phyloP scores from a whole-genome alignment of 345 rosid species.

The Euclidium syriacum region DNA sequence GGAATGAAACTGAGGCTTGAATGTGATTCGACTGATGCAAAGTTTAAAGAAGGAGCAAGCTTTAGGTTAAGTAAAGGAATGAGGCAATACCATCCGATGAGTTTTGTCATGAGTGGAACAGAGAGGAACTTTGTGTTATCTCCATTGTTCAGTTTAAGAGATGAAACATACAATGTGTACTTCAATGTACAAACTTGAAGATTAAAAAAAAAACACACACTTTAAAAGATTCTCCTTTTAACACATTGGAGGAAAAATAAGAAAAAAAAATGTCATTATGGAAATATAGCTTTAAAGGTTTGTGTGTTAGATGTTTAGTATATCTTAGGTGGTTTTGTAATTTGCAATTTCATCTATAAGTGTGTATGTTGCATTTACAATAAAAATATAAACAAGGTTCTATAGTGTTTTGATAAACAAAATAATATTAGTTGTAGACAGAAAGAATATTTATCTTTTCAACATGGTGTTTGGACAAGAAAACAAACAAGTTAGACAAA shows the following conservation, averaged over 20 bases:
- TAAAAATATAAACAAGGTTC: constrained; percentile 4
- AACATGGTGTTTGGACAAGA: neutral
- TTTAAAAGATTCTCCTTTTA: neutral
- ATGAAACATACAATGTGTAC: constrained; percentile 76
- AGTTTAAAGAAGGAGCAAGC: constrained; percentile 44
- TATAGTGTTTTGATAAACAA: neutral
- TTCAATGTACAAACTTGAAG: constrained; percentile 49
- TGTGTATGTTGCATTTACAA: constrained; percentile 15
- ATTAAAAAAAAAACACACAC: neutral
- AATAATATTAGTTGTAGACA: constrained; percentile 1
- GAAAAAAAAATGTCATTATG: neutral
- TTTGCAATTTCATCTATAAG: constrained; percentile 6
- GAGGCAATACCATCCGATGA: constrained; percentile 61
- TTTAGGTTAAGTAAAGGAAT: constrained; percentile 45
- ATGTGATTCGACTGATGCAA: constrained; percentile 40
- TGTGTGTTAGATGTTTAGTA: constrained; percentile 12
- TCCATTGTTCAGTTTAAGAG: constrained; percentile 67
- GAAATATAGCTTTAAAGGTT: neutral
- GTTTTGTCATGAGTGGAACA: constrained; percentile 65
- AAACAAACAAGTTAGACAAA: constrained; percentile 13
- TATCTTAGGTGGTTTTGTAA: constrained; percentile 18
- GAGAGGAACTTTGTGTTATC: constrained; percentile 59
- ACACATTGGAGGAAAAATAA: neutral
- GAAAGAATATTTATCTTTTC: constrained; percentile 7
- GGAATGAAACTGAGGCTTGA: constrained; percentile 40